Evolutionary conservation across 192 early-diverging fungal genomes (phyloP).

Genomic region (Borealophlyctis nickersoniae): DNA sequence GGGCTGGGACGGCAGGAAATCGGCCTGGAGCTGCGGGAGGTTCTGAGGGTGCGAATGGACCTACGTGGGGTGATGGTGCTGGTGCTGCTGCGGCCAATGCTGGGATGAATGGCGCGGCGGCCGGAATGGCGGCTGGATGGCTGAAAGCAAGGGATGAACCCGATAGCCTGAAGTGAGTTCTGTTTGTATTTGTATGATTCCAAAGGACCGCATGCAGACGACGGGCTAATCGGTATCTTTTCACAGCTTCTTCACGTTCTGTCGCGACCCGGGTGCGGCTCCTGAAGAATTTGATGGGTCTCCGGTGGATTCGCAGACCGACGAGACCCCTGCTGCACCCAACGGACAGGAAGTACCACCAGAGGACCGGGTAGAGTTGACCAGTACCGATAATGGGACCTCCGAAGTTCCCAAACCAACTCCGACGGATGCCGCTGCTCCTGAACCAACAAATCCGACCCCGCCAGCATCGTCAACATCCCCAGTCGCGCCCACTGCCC

Average conservation of each 20-base stretch:
- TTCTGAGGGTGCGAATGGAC: not conserved
- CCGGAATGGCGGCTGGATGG: constrained; percentile 34
- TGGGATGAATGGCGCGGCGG: too few relatives aligned
- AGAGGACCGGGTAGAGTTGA: too few relatives aligned
- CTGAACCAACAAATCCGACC: not conserved
- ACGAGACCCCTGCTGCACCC: too few relatives aligned
- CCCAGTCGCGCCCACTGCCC: not conserved
- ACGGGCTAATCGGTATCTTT: too few relatives aligned
- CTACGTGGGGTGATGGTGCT: not conserved
- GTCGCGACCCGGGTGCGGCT: not conserved
- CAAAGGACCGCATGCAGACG: too few relatives aligned
- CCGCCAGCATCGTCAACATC: not conserved
- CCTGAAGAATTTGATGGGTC: not conserved
- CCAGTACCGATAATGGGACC: too few relatives aligned
- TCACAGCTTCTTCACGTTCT: not conserved
- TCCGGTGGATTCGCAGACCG: too few relatives aligned
- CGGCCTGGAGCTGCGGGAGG: not conserved
- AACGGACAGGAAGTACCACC: too few relatives aligned
- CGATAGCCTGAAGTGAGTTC: constrained; percentile 35
- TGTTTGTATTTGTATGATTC: not conserved
- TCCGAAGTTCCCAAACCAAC: too few relatives aligned
- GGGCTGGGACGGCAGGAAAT: not conserved
- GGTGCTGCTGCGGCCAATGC: too few relatives aligned
- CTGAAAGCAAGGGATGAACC: constrained; percentile 34
- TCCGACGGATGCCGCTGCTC: too few relatives aligned